Evolutionary conservation across 441 rosid genomes (phyloP).

Genomic region (Croton setiger): DNA sequence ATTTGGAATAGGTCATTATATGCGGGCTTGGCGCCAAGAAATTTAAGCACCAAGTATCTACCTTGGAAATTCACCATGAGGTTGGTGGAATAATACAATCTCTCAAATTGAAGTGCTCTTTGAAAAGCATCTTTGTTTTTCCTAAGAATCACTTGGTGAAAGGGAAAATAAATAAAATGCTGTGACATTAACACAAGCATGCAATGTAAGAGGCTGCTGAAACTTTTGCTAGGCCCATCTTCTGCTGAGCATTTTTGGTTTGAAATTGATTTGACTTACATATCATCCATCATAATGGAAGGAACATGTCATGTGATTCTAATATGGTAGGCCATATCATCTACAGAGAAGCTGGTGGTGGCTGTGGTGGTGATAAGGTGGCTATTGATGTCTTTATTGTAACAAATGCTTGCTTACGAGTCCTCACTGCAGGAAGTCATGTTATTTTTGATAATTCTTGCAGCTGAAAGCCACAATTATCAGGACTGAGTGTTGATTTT

Average conservation of each 20-base stretch:
- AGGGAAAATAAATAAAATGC: neutral
- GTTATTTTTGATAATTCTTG: conserved; percentile 2
- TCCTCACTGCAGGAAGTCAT: neutral
- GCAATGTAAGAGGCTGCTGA: neutral
- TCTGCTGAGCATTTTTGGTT: neutral
- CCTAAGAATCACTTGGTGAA: neutral
- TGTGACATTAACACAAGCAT: neutral
- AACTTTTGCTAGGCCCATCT: neutral
- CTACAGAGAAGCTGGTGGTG: too few species aligned
- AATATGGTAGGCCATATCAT: too few species aligned
- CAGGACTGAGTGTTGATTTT: too few species aligned
- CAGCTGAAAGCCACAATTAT: neutral
- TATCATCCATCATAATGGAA: neutral
- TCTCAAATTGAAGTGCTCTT: neutral
- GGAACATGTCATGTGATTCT: neutral
- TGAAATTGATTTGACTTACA: neutral
- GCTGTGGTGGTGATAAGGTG: too few species aligned
- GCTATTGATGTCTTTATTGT: too few species aligned
- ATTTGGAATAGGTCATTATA: too few species aligned
- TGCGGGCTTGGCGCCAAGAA: neutral
- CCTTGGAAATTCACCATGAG: neutral
- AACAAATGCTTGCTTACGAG: too few species aligned
- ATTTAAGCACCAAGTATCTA: neutral
- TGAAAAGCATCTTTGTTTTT: neutral
- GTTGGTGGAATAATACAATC: neutral